Evolutionary conservation across 208 protist genomes (phyloP).

Genomic region (Trypanosoma conorhini): DNA sequence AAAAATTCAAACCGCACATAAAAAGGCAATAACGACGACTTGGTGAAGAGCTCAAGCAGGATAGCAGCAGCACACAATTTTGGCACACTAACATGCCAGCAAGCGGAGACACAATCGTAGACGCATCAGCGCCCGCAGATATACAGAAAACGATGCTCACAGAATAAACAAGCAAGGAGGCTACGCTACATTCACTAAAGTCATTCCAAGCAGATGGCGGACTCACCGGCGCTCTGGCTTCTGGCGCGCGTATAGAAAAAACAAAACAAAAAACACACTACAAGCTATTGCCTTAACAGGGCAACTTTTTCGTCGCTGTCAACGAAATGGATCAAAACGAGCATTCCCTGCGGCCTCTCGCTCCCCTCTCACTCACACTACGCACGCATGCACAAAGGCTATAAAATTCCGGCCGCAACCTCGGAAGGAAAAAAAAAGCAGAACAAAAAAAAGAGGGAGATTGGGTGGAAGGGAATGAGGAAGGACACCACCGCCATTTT

Average conservation of each 20-base stretch:
- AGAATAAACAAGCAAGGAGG: neutral
- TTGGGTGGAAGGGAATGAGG: conserved; percentile 11
- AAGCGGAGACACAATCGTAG: neutral
- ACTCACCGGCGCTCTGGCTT: neutral
- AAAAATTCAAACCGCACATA: neutral
- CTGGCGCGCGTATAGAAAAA: no score
- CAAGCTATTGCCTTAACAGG: neutral
- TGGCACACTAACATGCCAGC: neutral
- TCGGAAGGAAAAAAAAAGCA: conserved; percentile 16
- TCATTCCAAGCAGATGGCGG: neutral
- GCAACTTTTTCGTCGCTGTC: neutral
- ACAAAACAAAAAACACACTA: neutral
- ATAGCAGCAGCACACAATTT: neutral
- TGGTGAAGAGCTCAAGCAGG: neutral
- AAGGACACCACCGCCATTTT: neutral
- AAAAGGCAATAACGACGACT: neutral
- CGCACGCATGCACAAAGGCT: neutral
- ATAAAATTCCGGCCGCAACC: neutral
- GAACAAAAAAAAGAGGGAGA: conserved; percentile 4
- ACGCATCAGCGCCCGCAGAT: neutral
- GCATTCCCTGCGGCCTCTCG: neutral
- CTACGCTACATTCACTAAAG: neutral
- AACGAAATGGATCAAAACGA: neutral
- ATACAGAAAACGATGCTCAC: neutral
- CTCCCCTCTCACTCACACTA: neutral